Evolutionary conservation across 768 basidiomycete species (phyloP).

Genomic region (Russula olivacea): DNA sequence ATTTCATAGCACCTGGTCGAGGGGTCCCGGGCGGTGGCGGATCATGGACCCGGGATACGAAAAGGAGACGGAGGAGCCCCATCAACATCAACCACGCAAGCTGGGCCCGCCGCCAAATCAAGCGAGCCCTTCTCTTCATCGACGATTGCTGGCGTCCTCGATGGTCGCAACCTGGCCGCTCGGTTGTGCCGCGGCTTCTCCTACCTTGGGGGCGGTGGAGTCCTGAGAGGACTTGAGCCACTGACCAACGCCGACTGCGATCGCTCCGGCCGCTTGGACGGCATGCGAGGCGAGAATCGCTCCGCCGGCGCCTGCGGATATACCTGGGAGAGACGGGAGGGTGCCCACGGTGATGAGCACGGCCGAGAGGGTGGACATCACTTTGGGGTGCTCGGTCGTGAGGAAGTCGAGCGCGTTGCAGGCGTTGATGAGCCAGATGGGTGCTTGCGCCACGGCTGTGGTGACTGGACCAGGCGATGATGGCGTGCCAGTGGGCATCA

Average conservation of each 20-base stretch:
- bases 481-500: too few relatives aligned
- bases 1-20: slow-evolving; percentile 1
- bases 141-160: slow-evolving; percentile 3
- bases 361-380: slow-evolving; percentile 67
- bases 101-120: background rate
- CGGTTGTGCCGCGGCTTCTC: background rate
- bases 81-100: background rate
- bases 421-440: slow-evolving; percentile 72
- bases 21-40: background rate
- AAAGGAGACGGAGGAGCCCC: background rate
- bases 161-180: slow-evolving; percentile 11
- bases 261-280: slow-evolving; percentile 72
- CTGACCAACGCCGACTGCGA: slow-evolving; percentile 68
- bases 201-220: slow-evolving; percentile 16
- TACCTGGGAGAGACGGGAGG: slow-evolving; percentile 64
- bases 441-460: slow-evolving; percentile 52
- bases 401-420: slow-evolving; percentile 70
- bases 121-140: background rate
- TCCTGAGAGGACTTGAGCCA: slow-evolving; percentile 47
- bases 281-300: slow-evolving; percentile 67
- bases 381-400: slow-evolving; percentile 68
- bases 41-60: background rate
- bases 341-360: slow-evolving; percentile 76
- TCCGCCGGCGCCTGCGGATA: slow-evolving; percentile 64
- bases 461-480: slow-evolving; percentile 28